Percentiles rank a stretch among this genome's conserved stretches.
Conservation (phyloP, 768 basidiomycete genomes). For the Pisolithus orientalis region DNA sequence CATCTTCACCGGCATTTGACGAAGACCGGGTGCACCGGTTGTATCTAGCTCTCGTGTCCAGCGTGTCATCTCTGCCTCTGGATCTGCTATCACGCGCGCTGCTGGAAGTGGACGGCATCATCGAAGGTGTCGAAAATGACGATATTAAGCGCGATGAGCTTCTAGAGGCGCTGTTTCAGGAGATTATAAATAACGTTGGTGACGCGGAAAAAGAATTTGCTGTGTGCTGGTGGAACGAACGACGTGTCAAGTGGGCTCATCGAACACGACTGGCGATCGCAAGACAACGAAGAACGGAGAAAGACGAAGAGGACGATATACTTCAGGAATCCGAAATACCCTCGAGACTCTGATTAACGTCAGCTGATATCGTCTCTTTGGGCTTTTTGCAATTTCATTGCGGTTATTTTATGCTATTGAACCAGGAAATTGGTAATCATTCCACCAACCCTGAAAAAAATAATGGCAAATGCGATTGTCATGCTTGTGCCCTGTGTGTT, state of each 20-base stretch:
- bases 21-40: slow-evolving; percentile 43
- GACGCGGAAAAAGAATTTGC: slow-evolving; percentile 63
- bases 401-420: too few species aligned
- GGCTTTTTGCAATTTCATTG: too few species aligned
- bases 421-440: too few species aligned
- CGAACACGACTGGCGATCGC: background rate
- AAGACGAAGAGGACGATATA: background rate
- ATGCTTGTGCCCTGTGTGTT: too few species aligned
- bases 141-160: slow-evolving; percentile 37
- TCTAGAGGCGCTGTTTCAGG: slow-evolving; percentile 51
- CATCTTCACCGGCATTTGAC: slow-evolving; percentile 7
- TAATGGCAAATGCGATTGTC: too few species aligned
- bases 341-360: background rate
- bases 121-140: slow-evolving; percentile 25
- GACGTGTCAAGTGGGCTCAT: slow-evolving; percentile 22
- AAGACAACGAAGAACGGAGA: background rate
- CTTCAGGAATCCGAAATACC: background rate
- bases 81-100: slow-evolving; percentile 50
- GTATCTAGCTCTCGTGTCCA: slow-evolving; percentile 59
- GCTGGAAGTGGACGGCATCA: slow-evolving; percentile 35
- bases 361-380: background rate
- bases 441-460: too few species aligned
- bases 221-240: slow-evolving; percentile 70
- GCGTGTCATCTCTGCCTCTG: slow-evolving; percentile 56
- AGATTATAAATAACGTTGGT: slow-evolving; percentile 58